A percentile compares a stretch with the other conserved stretches of the same genome.
phyloP scores from a whole-genome alignment of 208 protist species.

The Crithidia mellificae region DNA sequence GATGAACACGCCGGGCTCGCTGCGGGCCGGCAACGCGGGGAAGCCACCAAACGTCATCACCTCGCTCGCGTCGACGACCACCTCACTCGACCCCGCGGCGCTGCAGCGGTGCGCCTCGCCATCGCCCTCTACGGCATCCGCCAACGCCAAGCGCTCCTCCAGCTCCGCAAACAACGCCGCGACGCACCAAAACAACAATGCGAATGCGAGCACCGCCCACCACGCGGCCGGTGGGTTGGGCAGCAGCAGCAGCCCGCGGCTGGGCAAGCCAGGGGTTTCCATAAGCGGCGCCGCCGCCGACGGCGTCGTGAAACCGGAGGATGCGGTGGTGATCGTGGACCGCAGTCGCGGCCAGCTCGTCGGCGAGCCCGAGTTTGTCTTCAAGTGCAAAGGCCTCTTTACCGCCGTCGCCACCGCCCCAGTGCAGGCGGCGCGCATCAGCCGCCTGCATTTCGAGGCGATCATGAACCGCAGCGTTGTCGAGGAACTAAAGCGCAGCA shows the following conservation, averaged over 20 bases:
- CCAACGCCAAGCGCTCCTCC: constrained; percentile 3
- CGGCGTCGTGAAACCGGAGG: background rate
- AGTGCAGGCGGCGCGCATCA: constrained; percentile 61
- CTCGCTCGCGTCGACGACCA: constrained; percentile 1
- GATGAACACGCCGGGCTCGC: background rate
- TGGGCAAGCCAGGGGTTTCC: background rate
- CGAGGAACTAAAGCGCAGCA: constrained; percentile 53
- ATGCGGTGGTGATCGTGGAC: constrained; percentile 24
- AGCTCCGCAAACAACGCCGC: background rate
- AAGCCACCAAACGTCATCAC: background rate
- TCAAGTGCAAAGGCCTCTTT: constrained; percentile 55
- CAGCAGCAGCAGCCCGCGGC: background rate
- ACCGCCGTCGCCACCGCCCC: constrained; percentile 41
- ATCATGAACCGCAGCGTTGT: constrained; percentile 44
- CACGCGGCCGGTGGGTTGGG: too few relatives aligned
- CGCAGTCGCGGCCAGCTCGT: constrained; percentile 45
- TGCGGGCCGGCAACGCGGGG: background rate
- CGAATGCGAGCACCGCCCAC: too few relatives aligned
- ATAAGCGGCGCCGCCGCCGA: background rate
- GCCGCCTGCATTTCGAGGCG: constrained; percentile 65
- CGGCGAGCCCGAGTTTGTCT: constrained; percentile 64
- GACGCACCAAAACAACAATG: background rate
- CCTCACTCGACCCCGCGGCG: constrained; percentile 2
- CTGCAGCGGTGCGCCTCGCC: constrained; percentile 7
- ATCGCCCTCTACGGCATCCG: constrained; percentile 10